A percentile compares a stretch with the other conserved stretches of the same genome.
Conservation (phyloP, 305 asterid species). For the Lippia alba region DNA sequence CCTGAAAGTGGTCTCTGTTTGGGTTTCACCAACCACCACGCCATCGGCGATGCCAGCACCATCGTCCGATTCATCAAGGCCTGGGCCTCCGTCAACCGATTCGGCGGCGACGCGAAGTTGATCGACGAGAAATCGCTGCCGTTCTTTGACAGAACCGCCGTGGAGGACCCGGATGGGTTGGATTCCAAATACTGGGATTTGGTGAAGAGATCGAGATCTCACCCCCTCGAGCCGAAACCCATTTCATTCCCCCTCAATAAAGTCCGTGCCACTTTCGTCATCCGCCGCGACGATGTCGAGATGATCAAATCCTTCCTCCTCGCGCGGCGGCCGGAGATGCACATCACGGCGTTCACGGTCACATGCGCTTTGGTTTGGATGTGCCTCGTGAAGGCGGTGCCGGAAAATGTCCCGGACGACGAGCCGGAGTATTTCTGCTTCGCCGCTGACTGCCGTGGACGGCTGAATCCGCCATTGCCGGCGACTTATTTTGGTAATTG, state of each 20-base stretch:
- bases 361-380: constrained; percentile 50
- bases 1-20: constrained; percentile 53
- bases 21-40: constrained; percentile 58
- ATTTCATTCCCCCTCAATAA: constrained; percentile 43
- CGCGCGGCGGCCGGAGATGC: constrained; percentile 36
- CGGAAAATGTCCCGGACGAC: constrained; percentile 38
- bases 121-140: constrained; percentile 37
- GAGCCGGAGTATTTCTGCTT: constrained; percentile 44
- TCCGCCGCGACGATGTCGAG: constrained; percentile 42
- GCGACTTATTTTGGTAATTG: constrained; percentile 48
- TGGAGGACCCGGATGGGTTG: constrained; percentile 44
- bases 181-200: constrained; percentile 49
- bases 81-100: constrained; percentile 47
- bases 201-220: constrained; percentile 40
- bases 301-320: constrained; percentile 41
- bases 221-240: constrained; percentile 42
- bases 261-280: constrained; percentile 44
- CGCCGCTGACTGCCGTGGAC: constrained; percentile 50
- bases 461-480: constrained; percentile 45
- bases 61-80: constrained; percentile 53
- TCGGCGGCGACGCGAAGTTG: constrained; percentile 30
- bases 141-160: constrained; percentile 38
- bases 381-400: constrained; percentile 39
- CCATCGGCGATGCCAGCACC: constrained; percentile 53
- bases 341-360: constrained; percentile 47